phyloP scores from a whole-genome alignment of 768 basidiomycete genomes.

The Coprinellus aureogranulatus region DNA sequence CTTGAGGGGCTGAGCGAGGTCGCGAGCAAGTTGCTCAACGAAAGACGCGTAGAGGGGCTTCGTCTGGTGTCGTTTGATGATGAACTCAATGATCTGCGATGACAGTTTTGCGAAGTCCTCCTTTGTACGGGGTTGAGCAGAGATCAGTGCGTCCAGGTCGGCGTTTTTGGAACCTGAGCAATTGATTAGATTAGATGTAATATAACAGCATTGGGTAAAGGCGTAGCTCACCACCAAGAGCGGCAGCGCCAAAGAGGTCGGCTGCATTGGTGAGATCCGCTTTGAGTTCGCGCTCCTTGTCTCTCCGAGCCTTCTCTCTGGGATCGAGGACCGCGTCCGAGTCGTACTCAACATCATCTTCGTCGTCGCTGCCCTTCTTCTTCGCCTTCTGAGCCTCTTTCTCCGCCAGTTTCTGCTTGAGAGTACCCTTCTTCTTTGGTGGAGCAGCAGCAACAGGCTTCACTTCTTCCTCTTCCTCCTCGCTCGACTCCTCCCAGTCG shows the following conservation, averaged over 20 bases:
- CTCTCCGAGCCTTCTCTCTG: constrained; percentile 68
- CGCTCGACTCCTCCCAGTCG: constrained; percentile 76
- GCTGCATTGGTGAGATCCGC: constrained; percentile 85
- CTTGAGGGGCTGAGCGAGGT: constrained; percentile 72
- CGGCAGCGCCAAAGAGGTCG: constrained; percentile 72
- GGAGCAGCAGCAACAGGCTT: constrained; percentile 59
- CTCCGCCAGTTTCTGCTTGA: constrained; percentile 90
- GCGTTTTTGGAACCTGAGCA: constrained; percentile 60
- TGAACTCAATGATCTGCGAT: constrained; percentile 62
- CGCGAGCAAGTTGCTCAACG: constrained; percentile 78
- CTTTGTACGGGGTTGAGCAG: constrained; percentile 81
- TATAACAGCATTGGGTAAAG: background rate
- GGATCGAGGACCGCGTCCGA: constrained; percentile 80
- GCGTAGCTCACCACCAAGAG: constrained; percentile 53
- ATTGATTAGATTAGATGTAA: background rate
- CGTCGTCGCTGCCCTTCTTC: constrained; percentile 31
- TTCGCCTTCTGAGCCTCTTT: constrained; percentile 73
- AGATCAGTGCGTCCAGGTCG: constrained; percentile 70
- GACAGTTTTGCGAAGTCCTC: constrained; percentile 83
- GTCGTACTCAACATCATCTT: constrained; percentile 53
- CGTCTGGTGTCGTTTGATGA: constrained; percentile 75
- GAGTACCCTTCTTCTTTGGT: constrained; percentile 87
- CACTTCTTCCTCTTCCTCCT: constrained; percentile 58
- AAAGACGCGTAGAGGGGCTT: constrained; percentile 85
- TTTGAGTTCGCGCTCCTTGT: constrained; percentile 79